These are phyloP conservation scores for Penicillium crustosum DNA, from an alignment of 2,329 filamentous ascomycete species.

Conservation along the genomic window DNA sequence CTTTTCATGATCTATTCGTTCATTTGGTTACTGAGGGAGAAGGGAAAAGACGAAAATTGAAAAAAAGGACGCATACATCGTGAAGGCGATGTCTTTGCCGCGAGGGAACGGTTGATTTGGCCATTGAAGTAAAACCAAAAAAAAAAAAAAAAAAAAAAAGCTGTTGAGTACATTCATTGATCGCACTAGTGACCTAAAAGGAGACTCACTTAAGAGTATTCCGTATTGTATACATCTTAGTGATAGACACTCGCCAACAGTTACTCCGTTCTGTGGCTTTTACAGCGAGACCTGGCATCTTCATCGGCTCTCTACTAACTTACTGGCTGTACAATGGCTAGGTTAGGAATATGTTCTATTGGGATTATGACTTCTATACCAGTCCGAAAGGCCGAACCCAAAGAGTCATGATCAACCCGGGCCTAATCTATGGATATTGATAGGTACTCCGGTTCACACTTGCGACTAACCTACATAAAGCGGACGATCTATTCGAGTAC, in stretches of 20 bases:
- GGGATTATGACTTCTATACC: neutral
- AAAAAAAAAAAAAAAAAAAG: neutral
- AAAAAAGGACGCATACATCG: neutral
- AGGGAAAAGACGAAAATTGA: neutral
- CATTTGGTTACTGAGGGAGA: neutral
- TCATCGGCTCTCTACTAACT: neutral
- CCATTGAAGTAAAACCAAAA: neutral
- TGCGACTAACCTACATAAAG: neutral
- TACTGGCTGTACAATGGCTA: neutral
- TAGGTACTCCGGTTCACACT: neutral
- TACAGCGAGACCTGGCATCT: neutral
- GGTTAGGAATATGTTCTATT: neutral
- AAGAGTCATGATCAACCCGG: neutral
- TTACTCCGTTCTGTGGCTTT: neutral
- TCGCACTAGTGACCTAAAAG: neutral
- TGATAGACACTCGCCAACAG: neutral
- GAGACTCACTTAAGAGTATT: neutral
- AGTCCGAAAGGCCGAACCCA: neutral
- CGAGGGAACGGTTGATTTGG: neutral
- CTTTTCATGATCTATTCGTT: neutral
- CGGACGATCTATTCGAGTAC: conserved; percentile 7
- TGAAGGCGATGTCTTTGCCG: neutral
- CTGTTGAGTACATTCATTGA: neutral
- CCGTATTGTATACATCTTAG: neutral
- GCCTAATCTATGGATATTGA: neutral